Conservation (phyloP, 78 protist species). For the Diacronema lutheri region DNA sequence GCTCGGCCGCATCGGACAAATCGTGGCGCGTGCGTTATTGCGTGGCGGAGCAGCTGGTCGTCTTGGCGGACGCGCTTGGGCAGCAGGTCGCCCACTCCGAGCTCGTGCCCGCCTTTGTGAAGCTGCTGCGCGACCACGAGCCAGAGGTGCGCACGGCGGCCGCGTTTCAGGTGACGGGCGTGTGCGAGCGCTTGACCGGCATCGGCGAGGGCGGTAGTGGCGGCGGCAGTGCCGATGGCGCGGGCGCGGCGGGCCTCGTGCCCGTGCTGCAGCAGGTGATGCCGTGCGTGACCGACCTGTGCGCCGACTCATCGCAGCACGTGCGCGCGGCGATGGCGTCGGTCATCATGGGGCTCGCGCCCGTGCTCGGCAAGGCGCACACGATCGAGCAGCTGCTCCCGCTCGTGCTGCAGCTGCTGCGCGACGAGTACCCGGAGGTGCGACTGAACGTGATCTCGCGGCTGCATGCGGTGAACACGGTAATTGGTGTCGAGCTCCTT, state of each 20-base stretch:
- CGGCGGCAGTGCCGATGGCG: too few species aligned
- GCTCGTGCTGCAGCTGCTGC: constrained; percentile 74
- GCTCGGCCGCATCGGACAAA: constrained; percentile 66
- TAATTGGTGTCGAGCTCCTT: constrained; percentile 82
- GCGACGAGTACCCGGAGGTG: constrained; percentile 81
- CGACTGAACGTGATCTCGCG: constrained; percentile 85
- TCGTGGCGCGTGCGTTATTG: constrained; percentile 95
- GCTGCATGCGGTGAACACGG: constrained; percentile 3
- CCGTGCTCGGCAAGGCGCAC: constrained; percentile 68
- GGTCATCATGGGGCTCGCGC: constrained; percentile 75
- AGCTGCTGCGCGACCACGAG: constrained; percentile 78
- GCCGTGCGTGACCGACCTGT: constrained; percentile 71
- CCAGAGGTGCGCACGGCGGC: constrained; percentile 96
- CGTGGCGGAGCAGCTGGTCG: constrained; percentile 81
- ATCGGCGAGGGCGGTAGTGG: background rate
- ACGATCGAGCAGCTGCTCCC: constrained; percentile 78
- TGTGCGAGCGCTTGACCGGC: background rate
- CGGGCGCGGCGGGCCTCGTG: background rate
- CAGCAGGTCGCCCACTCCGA: background rate
- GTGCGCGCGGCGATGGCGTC: constrained; percentile 87
- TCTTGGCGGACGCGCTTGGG: background rate
- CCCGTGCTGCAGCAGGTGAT: constrained; percentile 29
- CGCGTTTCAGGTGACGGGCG: constrained; percentile 60
- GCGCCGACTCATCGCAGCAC: constrained; percentile 81
- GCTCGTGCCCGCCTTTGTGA: background rate